Conservation (phyloP, 2,329 filamentous ascomycete species). For the Atkinsonella texensis region DNA sequence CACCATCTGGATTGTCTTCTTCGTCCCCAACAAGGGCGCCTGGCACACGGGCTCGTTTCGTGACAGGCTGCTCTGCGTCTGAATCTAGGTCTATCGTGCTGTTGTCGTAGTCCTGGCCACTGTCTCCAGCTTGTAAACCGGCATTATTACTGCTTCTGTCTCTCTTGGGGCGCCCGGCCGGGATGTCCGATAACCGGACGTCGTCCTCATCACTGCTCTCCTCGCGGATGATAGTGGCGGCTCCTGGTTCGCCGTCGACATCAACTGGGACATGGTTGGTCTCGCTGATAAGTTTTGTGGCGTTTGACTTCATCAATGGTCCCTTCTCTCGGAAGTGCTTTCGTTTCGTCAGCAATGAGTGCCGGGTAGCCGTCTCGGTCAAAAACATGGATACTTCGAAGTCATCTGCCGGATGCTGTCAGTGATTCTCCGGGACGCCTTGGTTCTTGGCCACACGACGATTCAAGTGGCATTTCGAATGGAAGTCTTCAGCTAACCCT, state of each 20-base stretch:
- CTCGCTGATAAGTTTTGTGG: constrained; percentile 46
- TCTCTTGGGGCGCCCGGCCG: constrained; percentile 19
- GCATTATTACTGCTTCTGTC: constrained; percentile 14
- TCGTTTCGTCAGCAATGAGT: constrained; percentile 75
- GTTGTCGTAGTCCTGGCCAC: constrained; percentile 21
- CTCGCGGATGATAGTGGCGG: constrained; percentile 24
- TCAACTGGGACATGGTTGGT: constrained; percentile 43
- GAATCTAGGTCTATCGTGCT: constrained; percentile 27
- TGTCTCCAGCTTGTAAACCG: constrained; percentile 16
- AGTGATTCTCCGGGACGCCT: neutral
- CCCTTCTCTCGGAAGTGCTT: constrained; percentile 59
- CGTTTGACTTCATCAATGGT: constrained; percentile 47
- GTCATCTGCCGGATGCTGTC: constrained; percentile 49
- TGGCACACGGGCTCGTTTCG: constrained; percentile 31
- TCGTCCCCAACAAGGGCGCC: constrained; percentile 14
- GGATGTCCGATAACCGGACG: constrained; percentile 23
- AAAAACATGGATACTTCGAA: constrained; percentile 94
- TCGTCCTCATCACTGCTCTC: constrained; percentile 34
- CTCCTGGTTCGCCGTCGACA: constrained; percentile 14
- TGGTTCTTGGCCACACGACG: too few relatives aligned
- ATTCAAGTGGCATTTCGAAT: neutral
- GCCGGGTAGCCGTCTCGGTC: constrained; percentile 71
- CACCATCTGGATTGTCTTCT: constrained; percentile 18
- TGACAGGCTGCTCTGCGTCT: constrained; percentile 28
- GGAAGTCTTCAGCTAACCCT: constrained; percentile 41